Evolutionary conservation across 495 filamentous ascomycete genomes (phyloP), one percentile per base, ranked within the genome.

Genomic region (Penicillium lividum): DNA sequence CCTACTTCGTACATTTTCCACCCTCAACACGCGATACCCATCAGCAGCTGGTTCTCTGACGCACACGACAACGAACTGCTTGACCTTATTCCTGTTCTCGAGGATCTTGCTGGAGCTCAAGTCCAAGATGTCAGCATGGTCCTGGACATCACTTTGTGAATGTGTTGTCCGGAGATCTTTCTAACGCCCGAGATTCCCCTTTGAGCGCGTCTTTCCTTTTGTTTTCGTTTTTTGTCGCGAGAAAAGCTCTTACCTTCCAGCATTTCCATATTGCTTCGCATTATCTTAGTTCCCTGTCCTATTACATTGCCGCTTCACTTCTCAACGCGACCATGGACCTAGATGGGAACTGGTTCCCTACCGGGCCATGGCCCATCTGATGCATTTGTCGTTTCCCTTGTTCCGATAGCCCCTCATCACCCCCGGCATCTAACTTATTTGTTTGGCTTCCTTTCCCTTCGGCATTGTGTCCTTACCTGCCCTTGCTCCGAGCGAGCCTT

Each of bases 21-120:
- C 66, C 94, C 95, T 13, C 93, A 99, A 78, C 94, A 99, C 73
- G 94, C 94, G 56, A 94, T 99, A 46, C 94, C 94, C 25, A 99
- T 99, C 77, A 97, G 93, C 83, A 97, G 93, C 82, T 99, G 94
- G 94, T 99, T 99, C 80, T 97, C 93, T 67, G 94, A 99, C 77
- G 94, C 95, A 56, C 94, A 99, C 75, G 94, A 99, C 79, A 99
- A 99, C 74, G 94, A 99, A 81, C 84, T 99, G 57, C 82, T 99
- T 65, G 94, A 99, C 70, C 81, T 99, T 59, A 99, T 99, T 69
- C 94, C 94, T 22, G 94, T 99, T 63, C 91, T 99, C 64, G 95
- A 98, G 81, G 94, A 99, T 77, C 84, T 99, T 63, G 93, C 94
- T 54, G 86, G 88, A 60, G 64, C 82, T 36, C 89, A 91, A 68